phyloP scores from a whole-genome alignment of 768 basidiomycete species.

The Saitozyma sp. region DNA sequence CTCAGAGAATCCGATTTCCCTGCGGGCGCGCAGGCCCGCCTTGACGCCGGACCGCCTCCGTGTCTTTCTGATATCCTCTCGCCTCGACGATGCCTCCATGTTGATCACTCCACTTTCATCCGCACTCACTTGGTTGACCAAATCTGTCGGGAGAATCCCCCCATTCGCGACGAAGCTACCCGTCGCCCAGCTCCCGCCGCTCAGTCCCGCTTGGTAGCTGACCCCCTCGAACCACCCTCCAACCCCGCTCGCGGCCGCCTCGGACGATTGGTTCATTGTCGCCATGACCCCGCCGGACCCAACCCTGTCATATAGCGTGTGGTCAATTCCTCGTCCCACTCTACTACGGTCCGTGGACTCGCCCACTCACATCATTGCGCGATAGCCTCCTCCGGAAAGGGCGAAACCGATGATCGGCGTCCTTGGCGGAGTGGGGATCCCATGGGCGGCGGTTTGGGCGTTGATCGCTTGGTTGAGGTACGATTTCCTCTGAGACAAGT shows the following conservation, averaged over 20 bases:
- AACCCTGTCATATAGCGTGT: conserved; percentile 14
- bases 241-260: conserved; percentile 60
- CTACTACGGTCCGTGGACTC: no score
- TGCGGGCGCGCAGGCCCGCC: no score
- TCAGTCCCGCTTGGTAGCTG: conserved; percentile 66
- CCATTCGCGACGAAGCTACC: conserved; percentile 57
- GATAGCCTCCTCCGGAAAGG: conserved; percentile 69
- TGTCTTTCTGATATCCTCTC: no score
- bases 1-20: no score
- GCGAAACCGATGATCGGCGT: conserved; percentile 53
- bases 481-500: conserved; percentile 24
- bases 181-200: conserved; percentile 50
- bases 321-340: no score
- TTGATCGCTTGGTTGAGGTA: conserved; percentile 28
- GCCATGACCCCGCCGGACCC: conserved; percentile 37
- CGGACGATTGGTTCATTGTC: conserved; percentile 62
- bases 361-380: conserved; percentile 66
- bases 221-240: conserved; percentile 71
- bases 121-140: conserved; percentile 40
- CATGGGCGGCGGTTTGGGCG: conserved; percentile 21
- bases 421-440: conserved; percentile 35
- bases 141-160: conserved; percentile 35
- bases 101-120: no score
- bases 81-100: no score
- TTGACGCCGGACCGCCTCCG: no score